These are phyloP conservation scores for Naganishia liquefaciens DNA, from an alignment of 1,284 basidiomycete species.

Conservation along the genomic window DNA sequence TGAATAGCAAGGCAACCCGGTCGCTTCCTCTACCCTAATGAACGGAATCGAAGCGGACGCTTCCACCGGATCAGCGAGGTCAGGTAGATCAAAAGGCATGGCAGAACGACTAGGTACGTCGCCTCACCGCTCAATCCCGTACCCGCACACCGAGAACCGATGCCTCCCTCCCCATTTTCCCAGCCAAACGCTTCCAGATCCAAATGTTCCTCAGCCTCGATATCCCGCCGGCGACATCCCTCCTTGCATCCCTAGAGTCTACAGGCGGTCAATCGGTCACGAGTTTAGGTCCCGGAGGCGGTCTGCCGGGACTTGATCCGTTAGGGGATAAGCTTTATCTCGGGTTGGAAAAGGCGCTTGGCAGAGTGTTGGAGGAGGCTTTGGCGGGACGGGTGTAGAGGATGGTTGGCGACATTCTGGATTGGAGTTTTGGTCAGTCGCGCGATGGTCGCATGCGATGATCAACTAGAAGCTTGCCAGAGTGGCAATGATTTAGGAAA, in stretches of 20 bases:
- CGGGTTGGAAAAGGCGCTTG: constrained; percentile 18
- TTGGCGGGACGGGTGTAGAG: not conserved
- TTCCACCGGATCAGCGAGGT: not conserved
- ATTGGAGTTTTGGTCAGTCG: too few species aligned
- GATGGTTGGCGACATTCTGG: too few species aligned
- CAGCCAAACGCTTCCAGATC: constrained; percentile 11
- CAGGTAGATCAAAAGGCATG: constrained; percentile 10
- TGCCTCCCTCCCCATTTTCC: too few species aligned
- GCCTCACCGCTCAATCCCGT: not conserved
- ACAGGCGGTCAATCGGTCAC: not conserved
- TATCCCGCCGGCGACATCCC: constrained; percentile 1
- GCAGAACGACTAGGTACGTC: constrained; percentile 22
- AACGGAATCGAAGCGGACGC: constrained; percentile 14
- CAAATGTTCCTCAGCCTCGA: constrained; percentile 18
- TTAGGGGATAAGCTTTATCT: constrained; percentile 19
- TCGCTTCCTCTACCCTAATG: constrained; percentile 3
- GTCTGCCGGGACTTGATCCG: constrained; percentile 18
- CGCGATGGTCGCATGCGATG: too few species aligned
- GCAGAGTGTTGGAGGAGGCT: constrained; percentile 4
- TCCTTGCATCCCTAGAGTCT: constrained; percentile 4
- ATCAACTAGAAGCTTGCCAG: too few species aligned
- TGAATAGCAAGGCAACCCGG: not conserved
- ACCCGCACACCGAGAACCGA: not conserved
- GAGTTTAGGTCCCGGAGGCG: constrained; percentile 1
- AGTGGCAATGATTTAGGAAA: too few species aligned